phyloP scores from a whole-genome alignment of 2,329 filamentous ascomycete genomes.

The Sporothrix humicola region DNA sequence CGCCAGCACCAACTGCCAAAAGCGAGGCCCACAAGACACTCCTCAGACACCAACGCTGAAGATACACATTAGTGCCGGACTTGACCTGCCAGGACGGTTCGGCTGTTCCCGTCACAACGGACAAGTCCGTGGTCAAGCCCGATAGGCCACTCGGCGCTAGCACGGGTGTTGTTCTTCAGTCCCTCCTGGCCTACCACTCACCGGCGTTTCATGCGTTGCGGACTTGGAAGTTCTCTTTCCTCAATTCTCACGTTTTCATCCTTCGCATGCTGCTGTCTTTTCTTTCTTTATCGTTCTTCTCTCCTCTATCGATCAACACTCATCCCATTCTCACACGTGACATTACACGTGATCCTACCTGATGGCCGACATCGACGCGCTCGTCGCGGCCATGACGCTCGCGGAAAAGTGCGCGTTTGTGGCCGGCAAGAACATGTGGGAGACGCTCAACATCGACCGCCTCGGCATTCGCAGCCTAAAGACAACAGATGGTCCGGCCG shows the following conservation, averaged over 20 bases:
- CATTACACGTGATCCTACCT: no score
- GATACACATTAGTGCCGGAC: neutral
- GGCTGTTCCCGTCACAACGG: neutral
- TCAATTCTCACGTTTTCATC: neutral
- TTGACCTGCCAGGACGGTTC: neutral
- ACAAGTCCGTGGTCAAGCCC: neutral
- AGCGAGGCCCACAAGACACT: neutral
- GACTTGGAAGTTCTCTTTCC: no score
- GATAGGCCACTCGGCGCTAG: neutral
- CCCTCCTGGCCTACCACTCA: neutral
- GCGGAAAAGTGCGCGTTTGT: slow-evolving; percentile 37
- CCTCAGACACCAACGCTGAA: neutral
- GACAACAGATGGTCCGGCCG: slow-evolving; percentile 72
- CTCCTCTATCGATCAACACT: neutral
- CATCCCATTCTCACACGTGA: neutral
- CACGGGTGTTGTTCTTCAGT: neutral
- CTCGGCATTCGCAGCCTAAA: slow-evolving; percentile 48
- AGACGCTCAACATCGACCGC: slow-evolving; percentile 35
- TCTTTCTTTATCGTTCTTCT: neutral
- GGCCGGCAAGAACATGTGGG: slow-evolving; percentile 36
- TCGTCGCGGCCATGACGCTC: slow-evolving; percentile 31
- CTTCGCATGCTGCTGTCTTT: neutral
- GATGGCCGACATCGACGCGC: slow-evolving; percentile 28
- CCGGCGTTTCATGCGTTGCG: neutral
- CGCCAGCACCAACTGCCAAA: neutral